Base-by-base conservation (phyloP, 1,284 basidiomycete genomes). In the Pterulicium gracile region DNA sequence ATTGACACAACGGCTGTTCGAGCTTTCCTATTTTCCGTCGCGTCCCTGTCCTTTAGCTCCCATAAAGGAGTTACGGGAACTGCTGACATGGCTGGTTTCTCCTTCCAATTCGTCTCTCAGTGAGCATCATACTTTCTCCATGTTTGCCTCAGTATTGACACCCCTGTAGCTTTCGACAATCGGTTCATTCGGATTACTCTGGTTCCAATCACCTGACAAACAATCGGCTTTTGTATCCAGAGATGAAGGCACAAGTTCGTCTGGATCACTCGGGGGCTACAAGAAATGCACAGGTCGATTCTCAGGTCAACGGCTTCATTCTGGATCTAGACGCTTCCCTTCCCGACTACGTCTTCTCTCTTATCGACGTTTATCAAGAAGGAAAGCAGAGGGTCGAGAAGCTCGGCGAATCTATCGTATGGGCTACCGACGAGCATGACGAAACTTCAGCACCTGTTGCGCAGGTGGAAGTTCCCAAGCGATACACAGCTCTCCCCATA, bases 21-120 rank as follows among this genome's bases (percentile, higher is more conserved):
- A 3, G 93, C 93, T 0, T 86, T 96, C 61, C 63, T 96, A 19
- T 83, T 90, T 56, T 85, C 89, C 1, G 79, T 93, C 49, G 77
- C 77, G 49, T 76, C 79, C 1, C 68, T 95, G 47, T 69, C 69
- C 45, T 93, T 94, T 59, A 70, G 69, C 20, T 79, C 83, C 3
- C 75, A 83, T 50, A 75, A 76, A 20, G 88, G 85, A 23, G 84
- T 89, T 58, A 85, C 79, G 19, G 91, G 91, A 1, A 73, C 82
- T 55, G 85, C 85, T 46, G 69, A 67, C 7, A 80, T 94, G 59
- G 69, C 72, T 47, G 72, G 74, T 14, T 74, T 93, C 51, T 83
- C 81, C 10, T 81, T 94, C 59, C 88, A 93, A 61, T 94, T 96
- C 59, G 75, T 94, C 2, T 65, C 83, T 27, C 65, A 71, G 88